Evolutionary conservation across 805 yeast genomes (phyloP), one percentile per base, ranked within the genome.

Genomic region (Ogataea corticis): DNA sequence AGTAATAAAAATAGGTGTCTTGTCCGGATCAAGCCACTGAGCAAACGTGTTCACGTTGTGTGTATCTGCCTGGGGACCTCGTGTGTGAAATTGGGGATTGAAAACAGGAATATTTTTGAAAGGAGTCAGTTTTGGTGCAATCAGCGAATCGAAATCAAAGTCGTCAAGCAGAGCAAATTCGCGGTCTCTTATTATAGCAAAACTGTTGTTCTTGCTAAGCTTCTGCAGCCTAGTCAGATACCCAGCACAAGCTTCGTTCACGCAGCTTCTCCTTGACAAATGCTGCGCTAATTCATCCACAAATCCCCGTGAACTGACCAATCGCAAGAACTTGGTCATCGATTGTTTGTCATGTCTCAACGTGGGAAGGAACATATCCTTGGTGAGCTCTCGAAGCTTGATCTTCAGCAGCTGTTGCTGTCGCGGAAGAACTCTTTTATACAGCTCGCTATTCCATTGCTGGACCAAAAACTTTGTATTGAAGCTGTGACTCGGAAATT

Each of bases 171-270:
- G 38, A 4, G 53, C 38, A n/a, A 52, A 42, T 29, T 58, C 63
- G 29, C 46, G 40, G 38, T 60, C 62, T 33, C 54, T 60, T 7
- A 60, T 34, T 11, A 55, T 39, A 0, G 58, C 49, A 18, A 61
- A 51, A 15, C 37, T 47, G 38, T 54, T 58, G n/a, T 46, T 30
- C 11, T 40, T n/a, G 33, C 57, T 56, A 18, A 57, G 42, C 19
- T 51, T 45, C 19, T 51, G 48, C 21, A 54, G 41, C 19, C 44
- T 49, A 13, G 40, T 47, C 3, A 56, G 23, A 23, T 43, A 45
- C 16, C 33, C 44, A 2, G 21, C 42, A 5, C 33, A 28, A 31
- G 51, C 44, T 7, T 10, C 33, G 33, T 31, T 16, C 33, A 15
- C 33, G 12, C 14, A 9, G 14, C 33, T 14, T 6, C 33, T 31